A percentile compares a stretch with the other conserved stretches of the same genome.
Evolutionary conservation across 164 flowering plant species (phyloP).

Genomic region (Vitis rotundifolia): DNA sequence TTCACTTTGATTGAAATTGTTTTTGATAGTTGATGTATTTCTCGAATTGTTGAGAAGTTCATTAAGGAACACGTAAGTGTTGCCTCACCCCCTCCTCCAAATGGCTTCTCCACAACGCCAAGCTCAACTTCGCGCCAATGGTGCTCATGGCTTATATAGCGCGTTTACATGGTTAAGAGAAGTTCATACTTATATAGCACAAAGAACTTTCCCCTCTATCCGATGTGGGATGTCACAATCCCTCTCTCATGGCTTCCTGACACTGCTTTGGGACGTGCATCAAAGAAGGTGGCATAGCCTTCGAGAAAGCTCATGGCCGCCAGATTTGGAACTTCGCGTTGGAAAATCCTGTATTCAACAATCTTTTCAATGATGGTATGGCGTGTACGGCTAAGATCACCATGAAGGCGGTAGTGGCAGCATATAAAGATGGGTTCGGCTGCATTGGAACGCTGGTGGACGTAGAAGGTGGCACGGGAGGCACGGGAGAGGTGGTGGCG

Average conservation of each 20-base stretch:
- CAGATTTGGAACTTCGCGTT: constrained; percentile 33
- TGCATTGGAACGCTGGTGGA: constrained; percentile 38
- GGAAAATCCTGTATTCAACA: constrained; percentile 28
- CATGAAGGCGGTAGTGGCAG: constrained; percentile 18
- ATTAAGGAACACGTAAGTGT: no score
- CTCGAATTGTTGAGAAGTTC: no score
- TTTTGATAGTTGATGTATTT: no score
- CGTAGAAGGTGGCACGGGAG: constrained; percentile 48
- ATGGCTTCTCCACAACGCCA: constrained; percentile 29
- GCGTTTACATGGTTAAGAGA: no score
- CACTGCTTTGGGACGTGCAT: constrained; percentile 33
- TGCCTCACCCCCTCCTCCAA: constrained; percentile 26
- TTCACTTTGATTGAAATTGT: no score
- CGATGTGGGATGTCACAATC: no score
- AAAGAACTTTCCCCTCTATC: no score
- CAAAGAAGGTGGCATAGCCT: constrained; percentile 36
- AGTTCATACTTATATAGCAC: no score
- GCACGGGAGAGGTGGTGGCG: constrained; percentile 15
- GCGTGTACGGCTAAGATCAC: constrained; percentile 27
- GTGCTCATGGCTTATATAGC: constrained; percentile 16
- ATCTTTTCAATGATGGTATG: constrained; percentile 36
- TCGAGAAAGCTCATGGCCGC: constrained; percentile 39
- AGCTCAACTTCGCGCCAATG: constrained; percentile 29
- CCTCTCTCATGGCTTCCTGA: constrained; percentile 24
- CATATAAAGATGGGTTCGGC: constrained; percentile 37